Conservation (phyloP, 148 eudicot genomes). For the Spergularia bocconei region DNA sequence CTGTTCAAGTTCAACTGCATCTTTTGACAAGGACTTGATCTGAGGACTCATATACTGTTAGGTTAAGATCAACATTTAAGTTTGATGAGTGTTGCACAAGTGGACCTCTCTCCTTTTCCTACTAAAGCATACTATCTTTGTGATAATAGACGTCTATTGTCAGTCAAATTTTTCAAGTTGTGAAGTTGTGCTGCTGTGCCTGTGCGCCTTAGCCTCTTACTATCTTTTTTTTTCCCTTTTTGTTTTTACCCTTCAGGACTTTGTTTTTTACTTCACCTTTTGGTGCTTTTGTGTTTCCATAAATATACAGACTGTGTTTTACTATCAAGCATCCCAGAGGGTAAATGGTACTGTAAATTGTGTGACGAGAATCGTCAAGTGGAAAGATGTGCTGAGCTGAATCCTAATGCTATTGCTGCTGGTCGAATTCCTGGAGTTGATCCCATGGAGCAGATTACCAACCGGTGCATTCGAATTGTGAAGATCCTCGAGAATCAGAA, state of each 20-base stretch:
- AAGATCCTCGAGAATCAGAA: slow-evolving; percentile 40
- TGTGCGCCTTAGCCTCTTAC: neutral
- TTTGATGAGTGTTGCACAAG: neutral
- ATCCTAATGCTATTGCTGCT: slow-evolving; percentile 81
- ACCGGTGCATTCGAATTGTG: slow-evolving; percentile 67
- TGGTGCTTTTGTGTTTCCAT: neutral
- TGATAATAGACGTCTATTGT: neutral
- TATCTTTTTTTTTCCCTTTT: neutral
- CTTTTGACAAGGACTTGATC: neutral
- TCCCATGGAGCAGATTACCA: slow-evolving; percentile 59
- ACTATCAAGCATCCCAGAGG: slow-evolving; percentile 45
- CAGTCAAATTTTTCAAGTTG: neutral
- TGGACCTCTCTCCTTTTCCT: no score
- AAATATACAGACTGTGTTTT: slow-evolving; percentile 51
- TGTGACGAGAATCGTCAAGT: slow-evolving; percentile 51
- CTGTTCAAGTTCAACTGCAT: neutral
- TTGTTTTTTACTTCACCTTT: slow-evolving; percentile 6
- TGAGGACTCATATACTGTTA: neutral
- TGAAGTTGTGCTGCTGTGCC: neutral
- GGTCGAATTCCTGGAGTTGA: slow-evolving; percentile 70
- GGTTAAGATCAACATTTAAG: neutral
- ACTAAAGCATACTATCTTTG: neutral
- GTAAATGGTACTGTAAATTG: slow-evolving; percentile 65
- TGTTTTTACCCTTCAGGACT: neutral
- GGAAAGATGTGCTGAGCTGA: slow-evolving; percentile 56